Percentiles rank a stretch among this genome's conserved stretches.
Evolutionary conservation across 495 filamentous ascomycete species (phyloP).

Genomic region (Talaromyces thailandensis): DNA sequence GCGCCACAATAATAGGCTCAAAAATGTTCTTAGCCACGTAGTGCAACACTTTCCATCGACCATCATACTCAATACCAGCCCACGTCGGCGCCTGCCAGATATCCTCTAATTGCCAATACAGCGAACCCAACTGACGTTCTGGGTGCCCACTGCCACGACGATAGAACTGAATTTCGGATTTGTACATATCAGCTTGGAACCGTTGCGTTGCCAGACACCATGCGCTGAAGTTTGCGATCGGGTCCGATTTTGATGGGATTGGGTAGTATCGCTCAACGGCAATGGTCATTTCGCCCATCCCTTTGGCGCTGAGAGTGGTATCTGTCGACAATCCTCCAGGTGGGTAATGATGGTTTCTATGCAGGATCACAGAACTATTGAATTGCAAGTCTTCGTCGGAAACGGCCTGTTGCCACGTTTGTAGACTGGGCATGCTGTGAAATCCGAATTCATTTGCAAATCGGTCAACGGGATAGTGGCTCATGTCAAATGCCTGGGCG

Average conservation of each 20-base stretch:
- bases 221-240: conserved; percentile 55
- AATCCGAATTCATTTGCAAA: conserved; percentile 62
- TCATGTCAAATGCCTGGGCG: conserved; percentile 44
- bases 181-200: conserved; percentile 62
- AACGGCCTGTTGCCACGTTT: conserved; percentile 51
- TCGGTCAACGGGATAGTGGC: conserved; percentile 50
- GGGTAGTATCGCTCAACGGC: conserved; percentile 55
- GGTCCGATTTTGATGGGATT: conserved; percentile 45
- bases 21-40: conserved; percentile 54
- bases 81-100: conserved; percentile 63
- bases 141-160: conserved; percentile 52
- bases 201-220: conserved; percentile 62
- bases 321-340: conserved; percentile 35
- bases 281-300: conserved; percentile 57
- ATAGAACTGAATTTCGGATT: conserved; percentile 56
- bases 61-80: conserved; percentile 56
- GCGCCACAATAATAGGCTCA: conserved; percentile 49
- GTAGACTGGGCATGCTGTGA: conserved; percentile 57
- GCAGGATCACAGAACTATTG: conserved; percentile 50
- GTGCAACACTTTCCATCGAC: conserved; percentile 59
- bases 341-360: conserved; percentile 60
- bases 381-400: conserved; percentile 43
- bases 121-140: conserved; percentile 50
- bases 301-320: conserved; percentile 26
- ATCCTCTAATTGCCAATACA: conserved; percentile 67